Percentiles rank a stretch among this genome's conserved stretches.
Conservation (phyloP, 352 stramenopile species). For the Phytophthora pluvialis region DNA sequence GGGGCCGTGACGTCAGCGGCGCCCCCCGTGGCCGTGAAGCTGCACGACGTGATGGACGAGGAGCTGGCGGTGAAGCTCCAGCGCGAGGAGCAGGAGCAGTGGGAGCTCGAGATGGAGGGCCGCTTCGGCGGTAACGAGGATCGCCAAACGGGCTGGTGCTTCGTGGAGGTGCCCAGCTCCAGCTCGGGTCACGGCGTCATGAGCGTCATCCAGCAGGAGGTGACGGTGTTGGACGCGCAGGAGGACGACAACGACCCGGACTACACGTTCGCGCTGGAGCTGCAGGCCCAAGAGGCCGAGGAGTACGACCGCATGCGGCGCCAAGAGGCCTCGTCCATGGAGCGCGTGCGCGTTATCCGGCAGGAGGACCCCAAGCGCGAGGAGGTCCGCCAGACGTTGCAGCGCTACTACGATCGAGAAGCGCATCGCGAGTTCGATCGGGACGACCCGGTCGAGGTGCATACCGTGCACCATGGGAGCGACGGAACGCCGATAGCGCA, state of each 20-base stretch:
- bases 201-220: constrained; percentile 77
- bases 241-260: constrained; percentile 63
- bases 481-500: constrained; percentile 17
- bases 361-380: constrained; percentile 59
- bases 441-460: constrained; percentile 32
- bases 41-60: constrained; percentile 76
- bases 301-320: constrained; percentile 76
- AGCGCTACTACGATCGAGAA: constrained; percentile 54
- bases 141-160: constrained; percentile 69
- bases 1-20: constrained; percentile 20
- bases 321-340: constrained; percentile 72
- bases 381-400: constrained; percentile 52
- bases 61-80: constrained; percentile 74
- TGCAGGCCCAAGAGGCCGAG: constrained; percentile 75
- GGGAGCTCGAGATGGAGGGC: constrained; percentile 65
- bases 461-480: constrained; percentile 10
- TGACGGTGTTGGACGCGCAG: constrained; percentile 52
- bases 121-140: constrained; percentile 59
- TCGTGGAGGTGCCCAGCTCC: constrained; percentile 73
- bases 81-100: constrained; percentile 73
- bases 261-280: constrained; percentile 76
- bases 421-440: constrained; percentile 29
- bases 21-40: constrained; percentile 46
- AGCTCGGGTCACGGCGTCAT: constrained; percentile 68
- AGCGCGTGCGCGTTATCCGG: constrained; percentile 63